phyloP scores from a whole-genome alignment of 2,329 filamentous ascomycete genomes.

The Trichoderma semiorbis region DNA sequence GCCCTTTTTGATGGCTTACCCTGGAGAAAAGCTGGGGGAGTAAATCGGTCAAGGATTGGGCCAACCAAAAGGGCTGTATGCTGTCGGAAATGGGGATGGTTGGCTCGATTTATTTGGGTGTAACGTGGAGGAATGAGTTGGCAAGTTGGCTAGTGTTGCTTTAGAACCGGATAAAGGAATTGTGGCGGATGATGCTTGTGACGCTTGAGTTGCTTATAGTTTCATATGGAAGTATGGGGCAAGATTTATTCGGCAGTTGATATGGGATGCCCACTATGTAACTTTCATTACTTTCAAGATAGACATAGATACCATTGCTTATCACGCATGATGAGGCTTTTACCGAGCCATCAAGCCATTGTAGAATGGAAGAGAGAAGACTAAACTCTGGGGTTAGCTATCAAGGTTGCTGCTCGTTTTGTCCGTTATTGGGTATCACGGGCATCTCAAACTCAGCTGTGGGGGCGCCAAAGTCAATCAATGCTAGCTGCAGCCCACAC shows the following conservation, averaged over 20 bases:
- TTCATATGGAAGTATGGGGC: neutral
- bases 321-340: neutral
- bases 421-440: neutral
- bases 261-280: neutral
- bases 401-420: neutral
- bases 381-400: neutral
- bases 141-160: neutral
- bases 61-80: neutral
- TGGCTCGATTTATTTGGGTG: neutral
- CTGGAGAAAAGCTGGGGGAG: neutral
- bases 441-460: neutral
- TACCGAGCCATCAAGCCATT: neutral
- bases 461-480: slow-evolving; percentile 1
- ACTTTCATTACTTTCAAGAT: neutral
- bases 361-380: neutral
- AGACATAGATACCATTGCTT: neutral
- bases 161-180: neutral
- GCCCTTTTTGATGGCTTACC: neutral
- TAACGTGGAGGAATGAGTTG: neutral
- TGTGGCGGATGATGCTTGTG: neutral
- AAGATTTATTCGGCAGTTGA: neutral
- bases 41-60: neutral
- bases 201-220: neutral
- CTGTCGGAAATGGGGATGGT: neutral
- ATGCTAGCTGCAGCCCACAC: neutral